Evolutionary conservation across 768 basidiomycete species (phyloP).

Genomic region (Mycena haematopus): DNA sequence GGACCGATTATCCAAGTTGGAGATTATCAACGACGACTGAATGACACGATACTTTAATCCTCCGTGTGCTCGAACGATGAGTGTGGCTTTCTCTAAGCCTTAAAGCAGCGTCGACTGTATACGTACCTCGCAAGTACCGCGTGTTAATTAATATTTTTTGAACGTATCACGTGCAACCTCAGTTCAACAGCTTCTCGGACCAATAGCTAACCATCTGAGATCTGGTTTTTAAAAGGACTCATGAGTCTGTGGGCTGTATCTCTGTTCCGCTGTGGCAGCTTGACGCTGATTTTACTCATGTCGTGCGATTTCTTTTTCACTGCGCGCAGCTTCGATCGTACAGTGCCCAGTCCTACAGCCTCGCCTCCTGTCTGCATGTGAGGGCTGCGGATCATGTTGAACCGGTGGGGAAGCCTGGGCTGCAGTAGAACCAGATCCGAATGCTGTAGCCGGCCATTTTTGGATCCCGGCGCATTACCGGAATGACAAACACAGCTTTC

Average conservation of each 20-base stretch:
- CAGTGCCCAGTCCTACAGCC: slow-evolving; percentile 8
- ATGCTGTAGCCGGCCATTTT: slow-evolving; percentile 20
- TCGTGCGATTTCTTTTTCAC: too few relatives aligned
- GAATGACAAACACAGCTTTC: slow-evolving; percentile 21
- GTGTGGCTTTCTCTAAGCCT: not conserved
- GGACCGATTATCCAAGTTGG: too few relatives aligned
- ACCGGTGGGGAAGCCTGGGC: too few relatives aligned
- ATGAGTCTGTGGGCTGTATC: slow-evolving; percentile 4
- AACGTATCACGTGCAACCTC: not conserved
- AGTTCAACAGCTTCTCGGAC: not conserved
- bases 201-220: not conserved
- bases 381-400: not conserved
- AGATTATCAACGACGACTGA: not conserved
- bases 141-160: not conserved
- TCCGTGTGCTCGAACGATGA: not conserved
- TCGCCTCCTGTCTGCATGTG: not conserved
- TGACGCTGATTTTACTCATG: slow-evolving; percentile 7
- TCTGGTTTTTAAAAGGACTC: not conserved
- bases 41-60: not conserved
- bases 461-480: not conserved
- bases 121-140: too few relatives aligned
- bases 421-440: slow-evolving; percentile 25
- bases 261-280: slow-evolving; percentile 8
- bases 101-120: not conserved
- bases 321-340: not conserved